phyloP scores from a whole-genome alignment of 257 asterid genomes.

The Leptodermis oblonga region DNA sequence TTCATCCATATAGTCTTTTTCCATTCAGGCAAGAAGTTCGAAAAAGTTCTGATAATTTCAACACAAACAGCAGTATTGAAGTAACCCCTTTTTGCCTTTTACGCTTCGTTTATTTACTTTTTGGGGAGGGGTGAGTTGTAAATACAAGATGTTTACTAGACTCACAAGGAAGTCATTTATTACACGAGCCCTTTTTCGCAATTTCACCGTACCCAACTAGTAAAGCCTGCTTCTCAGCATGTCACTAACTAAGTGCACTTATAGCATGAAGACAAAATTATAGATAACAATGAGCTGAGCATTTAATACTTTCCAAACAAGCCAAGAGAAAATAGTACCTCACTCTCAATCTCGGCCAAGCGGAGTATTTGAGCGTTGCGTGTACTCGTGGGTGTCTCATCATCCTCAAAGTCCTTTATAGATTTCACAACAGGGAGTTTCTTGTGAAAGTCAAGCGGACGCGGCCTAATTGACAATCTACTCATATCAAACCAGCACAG shows the following conservation, averaged over 20 bases:
- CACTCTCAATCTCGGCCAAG: conserved; percentile 68
- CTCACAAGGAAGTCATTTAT: conserved; percentile 11
- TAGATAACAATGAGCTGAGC: conserved; percentile 14
- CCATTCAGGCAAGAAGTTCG: conserved; percentile 5
- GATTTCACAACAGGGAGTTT: conserved; percentile 93
- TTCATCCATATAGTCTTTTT: conserved; percentile 13
- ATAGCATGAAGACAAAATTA: conserved; percentile 7
- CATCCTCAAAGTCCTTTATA: conserved; percentile 93
- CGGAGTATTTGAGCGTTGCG: conserved; percentile 89
- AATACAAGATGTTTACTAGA: not conserved
- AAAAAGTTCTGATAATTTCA: not conserved
- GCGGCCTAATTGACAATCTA: conserved; percentile 97
- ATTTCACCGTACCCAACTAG: conserved; percentile 9
- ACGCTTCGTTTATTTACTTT: not conserved
- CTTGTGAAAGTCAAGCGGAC: conserved; percentile 95
- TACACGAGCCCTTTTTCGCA: not conserved
- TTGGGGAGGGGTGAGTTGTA: not conserved
- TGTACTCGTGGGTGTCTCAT: conserved; percentile 73
- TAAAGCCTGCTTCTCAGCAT: conserved; percentile 2
- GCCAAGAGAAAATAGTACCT: conserved; percentile 40
- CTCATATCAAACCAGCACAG: conserved; percentile 73
- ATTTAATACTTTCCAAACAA: not conserved
- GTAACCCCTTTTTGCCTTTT: not conserved
- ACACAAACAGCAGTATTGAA: not conserved
- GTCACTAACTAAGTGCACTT: not conserved